Evolutionary conservation across 805 yeast genomes (phyloP).

Genomic region (Myxozyma neotropica): DNA sequence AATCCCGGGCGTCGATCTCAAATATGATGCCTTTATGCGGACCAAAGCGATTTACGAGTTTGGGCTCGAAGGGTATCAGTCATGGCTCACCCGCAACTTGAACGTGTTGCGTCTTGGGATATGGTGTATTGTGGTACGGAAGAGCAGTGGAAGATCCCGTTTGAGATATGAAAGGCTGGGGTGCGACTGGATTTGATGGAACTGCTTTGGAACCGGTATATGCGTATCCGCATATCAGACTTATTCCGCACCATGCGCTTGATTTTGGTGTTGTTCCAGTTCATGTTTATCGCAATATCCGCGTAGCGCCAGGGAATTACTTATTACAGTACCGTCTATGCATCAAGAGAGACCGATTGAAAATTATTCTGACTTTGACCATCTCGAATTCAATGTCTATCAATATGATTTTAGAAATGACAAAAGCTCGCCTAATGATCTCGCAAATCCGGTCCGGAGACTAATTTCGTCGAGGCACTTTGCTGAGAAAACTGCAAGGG

Average conservation of each 20-base stretch:
- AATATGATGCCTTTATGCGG: conserved; percentile 6
- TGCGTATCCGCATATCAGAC: conserved; percentile 7
- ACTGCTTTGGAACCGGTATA: conserved; percentile 4
- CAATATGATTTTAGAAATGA: conserved; percentile 4
- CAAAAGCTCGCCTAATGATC: conserved; percentile 2
- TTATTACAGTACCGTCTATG: conserved; percentile 7
- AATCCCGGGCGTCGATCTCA: not conserved
- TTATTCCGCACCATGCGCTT: conserved; percentile 10
- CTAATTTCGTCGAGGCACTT: conserved; percentile 1
- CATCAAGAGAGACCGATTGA: conserved; percentile 8
- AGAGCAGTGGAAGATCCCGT: conserved; percentile 12
- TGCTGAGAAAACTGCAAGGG: not conserved
- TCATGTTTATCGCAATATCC: conserved; percentile 4
- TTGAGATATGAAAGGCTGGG: conserved; percentile 15
- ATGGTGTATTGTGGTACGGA: conserved; percentile 10
- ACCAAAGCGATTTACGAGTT: conserved; percentile 9
- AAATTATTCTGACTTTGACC: conserved; percentile 6
- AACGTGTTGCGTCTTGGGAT: conserved; percentile 3
- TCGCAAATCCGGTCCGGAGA: not conserved
- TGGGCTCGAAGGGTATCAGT: conserved; percentile 11
- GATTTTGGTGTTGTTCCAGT: conserved; percentile 6
- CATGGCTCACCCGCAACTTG: not conserved
- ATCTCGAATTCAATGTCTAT: conserved; percentile 8
- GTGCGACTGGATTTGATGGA: conserved; percentile 9
- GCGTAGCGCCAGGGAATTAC: conserved; percentile 10